These are phyloP conservation scores for Lasiosphaeriaceae sp. DNA, from an alignment of 495 filamentous ascomycete species.

Conservation along the genomic window DNA sequence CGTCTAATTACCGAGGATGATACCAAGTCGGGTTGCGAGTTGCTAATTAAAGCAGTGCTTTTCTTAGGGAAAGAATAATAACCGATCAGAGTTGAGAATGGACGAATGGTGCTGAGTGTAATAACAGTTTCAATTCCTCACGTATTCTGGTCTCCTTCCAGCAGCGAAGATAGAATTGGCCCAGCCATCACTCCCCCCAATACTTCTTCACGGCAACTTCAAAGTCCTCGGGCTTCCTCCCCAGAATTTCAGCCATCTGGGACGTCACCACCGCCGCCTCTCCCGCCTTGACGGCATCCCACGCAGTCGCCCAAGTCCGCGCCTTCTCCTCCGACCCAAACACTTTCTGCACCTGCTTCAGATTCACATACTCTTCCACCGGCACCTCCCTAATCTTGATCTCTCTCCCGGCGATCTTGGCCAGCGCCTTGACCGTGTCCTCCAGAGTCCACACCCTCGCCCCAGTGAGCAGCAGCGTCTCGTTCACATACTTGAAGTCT, in stretches of 20 bases:
- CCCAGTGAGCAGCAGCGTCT: conserved; percentile 39
- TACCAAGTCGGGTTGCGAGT: no score
- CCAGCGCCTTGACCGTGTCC: conserved; percentile 39
- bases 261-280: conserved; percentile 36
- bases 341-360: conserved; percentile 23
- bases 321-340: conserved; percentile 21
- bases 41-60: no score
- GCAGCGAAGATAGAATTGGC: no score
- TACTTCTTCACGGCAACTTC: conserved; percentile 34
- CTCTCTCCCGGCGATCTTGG: conserved; percentile 24
- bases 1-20: no score
- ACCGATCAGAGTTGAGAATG: no score
- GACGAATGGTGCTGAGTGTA: no score
- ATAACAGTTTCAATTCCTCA: no score
- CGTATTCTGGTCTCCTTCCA: no score
- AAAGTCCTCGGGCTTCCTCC: conserved; percentile 31
- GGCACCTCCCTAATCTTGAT: conserved; percentile 33
- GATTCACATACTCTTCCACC: conserved; percentile 39
- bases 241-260: conserved; percentile 33
- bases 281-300: conserved; percentile 39
- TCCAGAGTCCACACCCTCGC: conserved; percentile 33
- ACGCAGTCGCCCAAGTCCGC: conserved; percentile 36
- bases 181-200: no score
- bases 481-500: conserved; percentile 25
- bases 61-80: no score